Evolutionary conservation across 495 filamentous ascomycete species (phyloP), one percentile per base, ranked within the genome.

Genomic region (Paragyromitra xinjiangensis): DNA sequence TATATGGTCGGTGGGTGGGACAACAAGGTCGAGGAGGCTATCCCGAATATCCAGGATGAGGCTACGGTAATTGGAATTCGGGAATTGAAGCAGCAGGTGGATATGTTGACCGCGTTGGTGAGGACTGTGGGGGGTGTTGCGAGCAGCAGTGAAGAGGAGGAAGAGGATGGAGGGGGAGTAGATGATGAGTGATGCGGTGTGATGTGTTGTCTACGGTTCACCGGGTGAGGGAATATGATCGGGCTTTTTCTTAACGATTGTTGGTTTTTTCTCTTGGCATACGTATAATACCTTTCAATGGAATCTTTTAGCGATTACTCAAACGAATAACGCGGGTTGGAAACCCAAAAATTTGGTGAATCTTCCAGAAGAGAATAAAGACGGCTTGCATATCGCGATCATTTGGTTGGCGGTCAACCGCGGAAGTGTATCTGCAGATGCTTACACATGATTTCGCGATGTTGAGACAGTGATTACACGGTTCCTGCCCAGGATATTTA

Each of bases 1-100:
- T 51, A 51, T 75, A 90, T 95, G 81, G 84, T 87, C 11, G 92
- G 94, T 66, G 90, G 90, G 6, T 99, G 95, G 95, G 85, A 85
- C 19, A 90, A 93, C 84, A 89, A 85, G 76, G 93, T 97, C 0
- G 87, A 89, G 50, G 83, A 86, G n/a, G 90, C 88, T 22, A 92
- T 90, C 79, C 91, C 93, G 3, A 91, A 97, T 85, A 86, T 97
- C 5, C 90, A 92, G 77, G 87, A 90, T 40, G 92, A 97, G 72
- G 84, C 84, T 12, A 87, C 89, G n/a, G 87, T 91, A 37, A 24
- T 90, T 37, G 91, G 97, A 84, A 85, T 98, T 0, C 85, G 85
- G 19, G 85, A 88, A 75, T 83, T 98, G 82, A 94, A 89, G 72
- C 86, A 86, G 76, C 81, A 90, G 82, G 80, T 94, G 26, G 82